Percentiles rank a stretch among this genome's conserved stretches.
Conservation (phyloP, 2,329 filamentous ascomycete species). For the Aspergillus pseudoviridinutans region DNA sequence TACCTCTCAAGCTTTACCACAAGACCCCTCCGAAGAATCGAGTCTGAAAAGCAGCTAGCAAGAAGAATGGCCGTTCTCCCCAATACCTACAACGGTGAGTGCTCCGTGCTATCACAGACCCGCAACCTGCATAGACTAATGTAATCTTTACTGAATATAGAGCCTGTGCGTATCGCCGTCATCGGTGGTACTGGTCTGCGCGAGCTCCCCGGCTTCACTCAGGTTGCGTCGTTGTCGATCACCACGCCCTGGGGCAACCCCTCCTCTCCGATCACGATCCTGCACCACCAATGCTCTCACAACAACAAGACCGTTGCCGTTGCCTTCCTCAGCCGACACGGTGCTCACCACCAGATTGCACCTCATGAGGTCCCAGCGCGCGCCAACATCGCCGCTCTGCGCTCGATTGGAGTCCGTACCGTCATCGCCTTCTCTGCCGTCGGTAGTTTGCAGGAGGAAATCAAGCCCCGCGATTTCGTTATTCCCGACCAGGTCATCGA, state of each 20-base stretch:
- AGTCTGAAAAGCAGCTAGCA: conserved; percentile 31
- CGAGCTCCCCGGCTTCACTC: conserved; percentile 79
- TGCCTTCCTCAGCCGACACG: conserved; percentile 93
- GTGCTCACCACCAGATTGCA: conserved; percentile 79
- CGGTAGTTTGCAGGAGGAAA: conserved; percentile 84
- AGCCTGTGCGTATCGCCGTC: conserved; percentile 75
- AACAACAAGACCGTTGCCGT: conserved; percentile 59
- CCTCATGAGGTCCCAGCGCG: conserved; percentile 93
- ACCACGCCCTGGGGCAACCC: conserved; percentile 86
- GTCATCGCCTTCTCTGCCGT: conserved; percentile 95
- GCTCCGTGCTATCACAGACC: background rate
- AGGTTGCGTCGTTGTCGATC: conserved; percentile 72
- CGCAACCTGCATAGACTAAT: background rate
- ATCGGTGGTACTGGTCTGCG: conserved; percentile 91
- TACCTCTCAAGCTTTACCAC: conserved; percentile 20
- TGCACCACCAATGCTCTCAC: conserved; percentile 76
- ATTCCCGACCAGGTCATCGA: conserved; percentile 96
- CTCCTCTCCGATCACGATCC: conserved; percentile 73
- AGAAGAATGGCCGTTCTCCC: conserved; percentile 53
- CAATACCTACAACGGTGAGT: conserved; percentile 56
- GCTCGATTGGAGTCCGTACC: conserved; percentile 80
- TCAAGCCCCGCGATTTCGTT: conserved; percentile 94
- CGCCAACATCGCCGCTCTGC: conserved; percentile 97
- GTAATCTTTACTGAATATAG: conserved; percentile 17
- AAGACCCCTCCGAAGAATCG: conserved; percentile 27